These are phyloP conservation scores for Fusarium pseudograminearum DNA, from an alignment of 2,329 filamentous ascomycete genomes.

Conservation along the genomic window DNA sequence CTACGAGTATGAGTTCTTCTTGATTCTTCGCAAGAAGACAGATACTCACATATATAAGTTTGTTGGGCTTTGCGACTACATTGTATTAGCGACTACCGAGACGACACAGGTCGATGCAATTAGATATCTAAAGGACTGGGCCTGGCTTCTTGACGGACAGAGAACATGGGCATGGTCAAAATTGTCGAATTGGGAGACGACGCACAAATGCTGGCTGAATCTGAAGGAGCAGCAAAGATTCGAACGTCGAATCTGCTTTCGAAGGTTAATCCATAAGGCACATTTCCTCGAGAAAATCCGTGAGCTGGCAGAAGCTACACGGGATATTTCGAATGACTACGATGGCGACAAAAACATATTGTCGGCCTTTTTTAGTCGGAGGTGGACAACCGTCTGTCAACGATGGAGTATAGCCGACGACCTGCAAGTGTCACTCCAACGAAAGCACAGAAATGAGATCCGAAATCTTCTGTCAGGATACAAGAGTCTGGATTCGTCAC, in stretches of 20 bases:
- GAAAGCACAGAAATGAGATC: rapidly evolving
- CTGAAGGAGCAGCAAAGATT: background rate
- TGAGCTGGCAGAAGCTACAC: rapidly evolving
- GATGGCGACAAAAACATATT: rapidly evolving
- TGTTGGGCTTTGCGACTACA: background rate
- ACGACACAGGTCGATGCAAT: rapidly evolving
- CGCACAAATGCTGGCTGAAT: background rate
- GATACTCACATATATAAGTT: background rate
- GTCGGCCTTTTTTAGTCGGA: rapidly evolving
- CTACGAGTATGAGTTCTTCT: rapidly evolving
- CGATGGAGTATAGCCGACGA: background rate
- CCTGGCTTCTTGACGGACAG: background rate
- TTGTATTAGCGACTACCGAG: rapidly evolving
- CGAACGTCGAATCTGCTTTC: background rate
- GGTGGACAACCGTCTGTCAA: rapidly evolving
- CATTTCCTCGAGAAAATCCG: rapidly evolving
- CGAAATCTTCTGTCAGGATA: background rate
- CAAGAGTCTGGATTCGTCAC: rapidly evolving
- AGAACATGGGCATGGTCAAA: background rate
- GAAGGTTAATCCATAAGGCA: background rate
- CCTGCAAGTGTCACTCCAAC: rapidly evolving
- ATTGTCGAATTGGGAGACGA: background rate
- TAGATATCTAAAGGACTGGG: background rate
- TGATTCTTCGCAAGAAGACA: background rate
- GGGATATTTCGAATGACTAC: rapidly evolving